Percentiles rank a stretch among this genome's conserved stretches.
Evolutionary conservation across 208 protist genomes (phyloP).

Genomic region (Trichomonas gallinae): DNA sequence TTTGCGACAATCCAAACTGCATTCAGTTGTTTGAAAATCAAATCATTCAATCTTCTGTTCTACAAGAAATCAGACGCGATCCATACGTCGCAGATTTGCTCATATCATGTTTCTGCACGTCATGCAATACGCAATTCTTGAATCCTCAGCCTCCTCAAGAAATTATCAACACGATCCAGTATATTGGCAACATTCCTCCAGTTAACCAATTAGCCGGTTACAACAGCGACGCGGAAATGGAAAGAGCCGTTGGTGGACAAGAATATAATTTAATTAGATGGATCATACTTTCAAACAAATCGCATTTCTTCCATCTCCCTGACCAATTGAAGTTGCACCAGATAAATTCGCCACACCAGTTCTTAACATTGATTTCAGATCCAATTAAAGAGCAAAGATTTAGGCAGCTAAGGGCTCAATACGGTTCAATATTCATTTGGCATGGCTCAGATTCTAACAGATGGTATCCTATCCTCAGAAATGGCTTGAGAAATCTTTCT

Average conservation of each 20-base stretch:
- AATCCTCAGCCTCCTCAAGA: neutral
- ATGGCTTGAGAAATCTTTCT: neutral
- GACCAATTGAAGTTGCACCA: neutral
- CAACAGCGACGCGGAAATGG: neutral
- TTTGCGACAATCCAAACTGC: neutral
- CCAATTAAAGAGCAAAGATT: neutral
- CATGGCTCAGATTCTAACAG: neutral
- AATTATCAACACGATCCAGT: neutral
- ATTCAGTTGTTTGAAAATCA: neutral
- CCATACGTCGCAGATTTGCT: neutral
- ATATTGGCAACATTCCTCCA: neutral
- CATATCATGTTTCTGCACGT: neutral
- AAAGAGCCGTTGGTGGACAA: neutral
- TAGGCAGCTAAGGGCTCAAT: neutral
- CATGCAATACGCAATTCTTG: too few species aligned
- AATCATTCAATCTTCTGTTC: neutral
- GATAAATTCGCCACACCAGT: neutral
- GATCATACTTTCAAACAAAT: neutral
- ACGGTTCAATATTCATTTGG: neutral
- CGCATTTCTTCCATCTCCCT: neutral
- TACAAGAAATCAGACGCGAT: neutral
- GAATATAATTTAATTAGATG: neutral
- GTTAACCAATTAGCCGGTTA: neutral
- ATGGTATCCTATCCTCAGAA: neutral
- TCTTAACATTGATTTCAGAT: neutral